These are phyloP conservation scores for Isoetes engelmannii DNA, from an alignment of 83 land plant species.

Conservation along the genomic window DNA sequence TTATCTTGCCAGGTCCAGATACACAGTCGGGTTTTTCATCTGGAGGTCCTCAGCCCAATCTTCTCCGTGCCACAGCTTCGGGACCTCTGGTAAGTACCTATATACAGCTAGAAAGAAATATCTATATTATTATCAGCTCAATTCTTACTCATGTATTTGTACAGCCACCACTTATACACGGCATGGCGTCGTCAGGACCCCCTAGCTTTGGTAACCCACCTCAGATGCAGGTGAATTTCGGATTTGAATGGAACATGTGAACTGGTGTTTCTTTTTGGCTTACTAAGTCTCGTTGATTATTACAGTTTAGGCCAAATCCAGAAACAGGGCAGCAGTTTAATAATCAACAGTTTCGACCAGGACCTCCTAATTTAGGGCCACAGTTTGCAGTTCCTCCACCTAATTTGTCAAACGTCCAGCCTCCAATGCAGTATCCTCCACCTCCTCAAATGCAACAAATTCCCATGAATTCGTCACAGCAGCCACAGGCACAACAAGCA, in stretches of 20 bases:
- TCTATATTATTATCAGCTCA: neutral
- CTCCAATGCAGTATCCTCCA: slow-evolving; percentile 11
- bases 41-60: slow-evolving; percentile 21
- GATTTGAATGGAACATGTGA: neutral
- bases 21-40: slow-evolving; percentile 16
- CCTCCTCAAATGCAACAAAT: slow-evolving; percentile 38
- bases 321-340: slow-evolving; percentile 38
- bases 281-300: neutral
- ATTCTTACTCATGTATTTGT: neutral
- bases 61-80: slow-evolving; percentile 15
- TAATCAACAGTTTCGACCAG: slow-evolving; percentile 39
- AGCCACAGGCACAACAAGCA: slow-evolving; percentile 26
- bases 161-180: slow-evolving; percentile 39
- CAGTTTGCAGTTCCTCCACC: slow-evolving; percentile 15
- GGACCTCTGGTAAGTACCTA: slow-evolving; percentile 20
- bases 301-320: slow-evolving; percentile 51
- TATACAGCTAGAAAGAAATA: slow-evolving; percentile 11
- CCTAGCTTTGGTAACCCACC: slow-evolving; percentile 29
- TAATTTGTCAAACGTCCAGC: slow-evolving; percentile 14
- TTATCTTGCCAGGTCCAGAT: slow-evolving; percentile 5
- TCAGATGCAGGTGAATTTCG: slow-evolving; percentile 33
- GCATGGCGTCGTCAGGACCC: slow-evolving; percentile 44
- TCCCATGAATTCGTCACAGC: slow-evolving; percentile 18
- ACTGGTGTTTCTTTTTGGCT: neutral
- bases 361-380: neutral